Conservation (phyloP, 768 basidiomycete genomes). For the Boletus sensibilis region DNA sequence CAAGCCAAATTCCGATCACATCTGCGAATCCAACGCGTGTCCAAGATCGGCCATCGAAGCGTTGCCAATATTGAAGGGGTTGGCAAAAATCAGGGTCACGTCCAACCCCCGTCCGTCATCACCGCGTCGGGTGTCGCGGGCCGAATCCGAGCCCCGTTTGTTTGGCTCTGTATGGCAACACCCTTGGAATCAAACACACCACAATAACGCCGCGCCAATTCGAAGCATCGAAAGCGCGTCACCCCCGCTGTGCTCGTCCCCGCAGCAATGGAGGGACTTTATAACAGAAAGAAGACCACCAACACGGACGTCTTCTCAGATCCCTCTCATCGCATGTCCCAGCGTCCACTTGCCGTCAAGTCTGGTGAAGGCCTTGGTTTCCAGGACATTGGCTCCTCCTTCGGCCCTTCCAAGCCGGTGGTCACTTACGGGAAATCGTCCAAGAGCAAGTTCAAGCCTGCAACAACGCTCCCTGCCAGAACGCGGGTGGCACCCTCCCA, state of each 20-base stretch:
- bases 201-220: conserved; percentile 30
- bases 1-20: not conserved
- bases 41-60: conserved; percentile 13
- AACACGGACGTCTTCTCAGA: conserved; percentile 14
- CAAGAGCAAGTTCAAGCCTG: conserved; percentile 13
- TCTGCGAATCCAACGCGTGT: conserved; percentile 12
- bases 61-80: conserved; percentile 1
- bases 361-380: conserved; percentile 28
- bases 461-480: not conserved
- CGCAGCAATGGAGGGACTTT: conserved; percentile 27
- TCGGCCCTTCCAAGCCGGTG: conserved; percentile 8
- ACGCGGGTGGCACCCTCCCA: not conserved
- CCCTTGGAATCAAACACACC: conserved; percentile 27
- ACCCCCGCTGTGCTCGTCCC: not conserved
- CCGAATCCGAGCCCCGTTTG: conserved; percentile 1
- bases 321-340: conserved; percentile 18
- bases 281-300: not conserved
- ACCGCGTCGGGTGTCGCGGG: not conserved
- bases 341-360: conserved; percentile 25
- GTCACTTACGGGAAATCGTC: not conserved
- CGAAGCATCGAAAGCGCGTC: not conserved
- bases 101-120: not conserved
- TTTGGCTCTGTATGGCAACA: conserved; percentile 23
- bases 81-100: not conserved
- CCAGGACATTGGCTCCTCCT: conserved; percentile 24